Evolutionary conservation across 495 filamentous ascomycete genomes (phyloP), one percentile per base, ranked within the genome.

Genomic region (Parathielavia appendiculata): DNA sequence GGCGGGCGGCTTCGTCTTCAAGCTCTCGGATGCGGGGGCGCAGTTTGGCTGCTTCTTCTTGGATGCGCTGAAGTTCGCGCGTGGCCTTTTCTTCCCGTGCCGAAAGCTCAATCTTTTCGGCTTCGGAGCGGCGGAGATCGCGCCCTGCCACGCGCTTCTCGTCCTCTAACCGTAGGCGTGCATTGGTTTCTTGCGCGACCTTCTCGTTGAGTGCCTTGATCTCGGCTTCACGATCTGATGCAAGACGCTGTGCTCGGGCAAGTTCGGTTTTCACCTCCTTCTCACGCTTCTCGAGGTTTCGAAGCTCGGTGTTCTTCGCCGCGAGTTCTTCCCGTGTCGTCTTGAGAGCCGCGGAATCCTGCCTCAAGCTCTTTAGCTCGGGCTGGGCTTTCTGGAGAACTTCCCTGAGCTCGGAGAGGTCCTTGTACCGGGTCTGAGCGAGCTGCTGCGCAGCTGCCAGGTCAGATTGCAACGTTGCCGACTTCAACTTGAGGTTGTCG

Each of bases 391-490:
- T 95, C 52, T 92, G 86, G 11, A 96, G 73, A 10, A 89, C 81
- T 38, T 89, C 85, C 34, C 86, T 76, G 45, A 93, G 72, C 39
- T 95, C 89, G 0, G 85, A 87, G 3, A 96, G 73, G 56, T 96
- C 91, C 66, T 92, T 95, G 73, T 90, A 97, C 10, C 95, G 81
- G 30, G 83, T 83, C 47, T 91, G 83, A 1, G 93, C 91, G 19
- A 97, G 76, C 67, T 95, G 84, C 64, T 97, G 81, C 0, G 91
- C 87, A 10, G 91, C 92, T 1, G 85, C 87, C 14, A 97, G 79
- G 69, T 98, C 92, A 4, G 86, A 90, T 59, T 95, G 85, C 11
- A 97, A 69, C 0, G 83, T 81, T 5, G 81, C 77, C 0, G 85
- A 79, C 63, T 84, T 89, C 39, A 79, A 68, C 67, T 88, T 91